Conservation (phyloP, 495 filamentous ascomycete species). For the Corynascus novoguineensis region DNA sequence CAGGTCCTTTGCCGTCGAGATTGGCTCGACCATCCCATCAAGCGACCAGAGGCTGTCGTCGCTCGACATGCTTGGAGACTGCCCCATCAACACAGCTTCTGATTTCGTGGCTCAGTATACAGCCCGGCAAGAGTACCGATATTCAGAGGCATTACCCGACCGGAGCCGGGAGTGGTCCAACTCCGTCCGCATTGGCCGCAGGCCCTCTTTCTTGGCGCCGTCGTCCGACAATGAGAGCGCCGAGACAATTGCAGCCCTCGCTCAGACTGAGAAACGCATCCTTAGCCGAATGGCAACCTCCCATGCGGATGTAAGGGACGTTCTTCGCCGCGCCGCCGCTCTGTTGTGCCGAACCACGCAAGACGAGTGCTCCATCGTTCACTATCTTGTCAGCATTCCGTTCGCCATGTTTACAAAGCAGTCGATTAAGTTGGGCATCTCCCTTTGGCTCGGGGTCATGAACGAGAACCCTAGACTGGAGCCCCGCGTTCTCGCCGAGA, state of each 20-base stretch:
- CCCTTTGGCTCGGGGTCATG: slow-evolving; percentile 92
- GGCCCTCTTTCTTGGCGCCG: slow-evolving; percentile 37
- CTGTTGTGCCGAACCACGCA: slow-evolving; percentile 69
- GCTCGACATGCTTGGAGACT: slow-evolving; percentile 64
- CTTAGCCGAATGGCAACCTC: slow-evolving; percentile 59
- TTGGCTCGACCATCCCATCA: slow-evolving; percentile 80
- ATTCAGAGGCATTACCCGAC: slow-evolving; percentile 62
- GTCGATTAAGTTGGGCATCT: slow-evolving; percentile 90
- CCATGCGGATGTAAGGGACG: slow-evolving; percentile 70
- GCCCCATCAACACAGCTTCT: slow-evolving; percentile 79
- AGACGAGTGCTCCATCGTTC: slow-evolving; percentile 69
- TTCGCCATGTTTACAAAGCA: slow-evolving; percentile 91
- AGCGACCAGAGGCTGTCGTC: slow-evolving; percentile 79
- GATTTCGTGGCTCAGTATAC: slow-evolving; percentile 97
- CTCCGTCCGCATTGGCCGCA: slow-evolving; percentile 48
- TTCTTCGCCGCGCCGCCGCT: slow-evolving; percentile 74
- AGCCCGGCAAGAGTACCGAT: slow-evolving; percentile 89
- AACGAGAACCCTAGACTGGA: slow-evolving; percentile 91
- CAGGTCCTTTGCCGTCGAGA: slow-evolving; percentile 90
- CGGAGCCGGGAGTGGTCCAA: slow-evolving; percentile 57
- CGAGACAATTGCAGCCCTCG: slow-evolving; percentile 55
- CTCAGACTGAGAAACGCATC: slow-evolving; percentile 62
- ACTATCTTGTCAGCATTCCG: slow-evolving; percentile 83
- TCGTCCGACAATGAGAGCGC: slow-evolving; percentile 44
- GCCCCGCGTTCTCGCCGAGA: slow-evolving; percentile 71